These are phyloP conservation scores for Xylariaceae sp. DNA, from an alignment of 2,329 filamentous ascomycete species.

Conservation along the genomic window DNA sequence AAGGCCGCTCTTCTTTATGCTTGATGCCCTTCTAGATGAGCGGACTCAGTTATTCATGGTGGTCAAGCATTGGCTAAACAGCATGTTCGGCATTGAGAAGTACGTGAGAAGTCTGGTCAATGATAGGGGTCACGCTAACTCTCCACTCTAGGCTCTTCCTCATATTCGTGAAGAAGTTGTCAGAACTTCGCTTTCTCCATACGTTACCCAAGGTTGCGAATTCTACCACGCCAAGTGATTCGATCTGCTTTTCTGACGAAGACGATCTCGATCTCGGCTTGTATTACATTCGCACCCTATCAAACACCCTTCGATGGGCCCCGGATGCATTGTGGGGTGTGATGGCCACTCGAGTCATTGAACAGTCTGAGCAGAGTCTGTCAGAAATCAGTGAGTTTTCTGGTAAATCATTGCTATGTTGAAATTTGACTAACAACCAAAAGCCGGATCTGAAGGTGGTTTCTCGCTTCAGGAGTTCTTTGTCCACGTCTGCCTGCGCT, in stretches of 20 bases:
- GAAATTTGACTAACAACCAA: conserved; percentile 19
- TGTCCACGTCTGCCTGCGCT: conserved; percentile 59
- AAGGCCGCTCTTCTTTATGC: conserved; percentile 71
- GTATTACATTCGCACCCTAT: conserved; percentile 72
- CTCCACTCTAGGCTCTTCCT: conserved; percentile 48
- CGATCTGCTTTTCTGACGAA: conserved; percentile 42
- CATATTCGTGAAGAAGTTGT: conserved; percentile 55
- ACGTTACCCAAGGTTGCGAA: conserved; percentile 26
- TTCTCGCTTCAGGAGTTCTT: conserved; percentile 64
- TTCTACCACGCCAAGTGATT: conserved; percentile 25
- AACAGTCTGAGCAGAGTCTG: conserved; percentile 42
- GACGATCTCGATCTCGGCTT: conserved; percentile 71
- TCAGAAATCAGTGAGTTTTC: conserved; percentile 48
- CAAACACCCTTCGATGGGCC: conserved; percentile 64
- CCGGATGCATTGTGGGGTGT: conserved; percentile 66
- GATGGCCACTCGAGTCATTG: conserved; percentile 57
- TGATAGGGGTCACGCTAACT: conserved; percentile 21
- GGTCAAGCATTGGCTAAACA: conserved; percentile 75
- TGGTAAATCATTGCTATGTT: conserved; percentile 21
- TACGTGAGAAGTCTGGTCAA: conserved; percentile 31
- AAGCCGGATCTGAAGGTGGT: conserved; percentile 51
- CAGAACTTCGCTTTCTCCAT: conserved; percentile 49
- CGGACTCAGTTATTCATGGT: conserved; percentile 69
- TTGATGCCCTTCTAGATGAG: conserved; percentile 72
- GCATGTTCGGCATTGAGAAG: conserved; percentile 58